phyloP scores from a whole-genome alignment of 1,284 basidiomycete species.

The Tilletia walkeri region DNA sequence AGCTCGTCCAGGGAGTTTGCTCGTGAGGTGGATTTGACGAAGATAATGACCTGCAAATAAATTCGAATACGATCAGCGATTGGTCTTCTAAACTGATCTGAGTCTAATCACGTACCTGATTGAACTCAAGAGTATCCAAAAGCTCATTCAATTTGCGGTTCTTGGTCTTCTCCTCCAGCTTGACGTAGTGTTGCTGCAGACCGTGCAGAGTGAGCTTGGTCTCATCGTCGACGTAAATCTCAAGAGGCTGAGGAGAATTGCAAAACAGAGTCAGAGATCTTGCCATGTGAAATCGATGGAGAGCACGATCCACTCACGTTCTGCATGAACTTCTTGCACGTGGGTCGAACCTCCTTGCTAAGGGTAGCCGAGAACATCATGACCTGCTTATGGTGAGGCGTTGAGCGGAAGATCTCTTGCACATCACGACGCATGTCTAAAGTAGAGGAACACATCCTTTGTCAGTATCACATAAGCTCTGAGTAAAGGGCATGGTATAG shows the following conservation, averaged over 20 bases:
- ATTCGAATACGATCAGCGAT: not conserved
- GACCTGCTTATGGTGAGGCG: slow-evolving; percentile 99
- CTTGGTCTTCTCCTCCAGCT: slow-evolving; percentile 80
- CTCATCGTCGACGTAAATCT: slow-evolving; percentile 99
- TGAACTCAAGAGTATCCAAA: slow-evolving; percentile 95
- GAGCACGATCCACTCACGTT: slow-evolving; percentile 66
- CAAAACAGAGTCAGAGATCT: not conserved
- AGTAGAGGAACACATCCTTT: slow-evolving; percentile 28
- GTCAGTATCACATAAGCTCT: too few relatives aligned
- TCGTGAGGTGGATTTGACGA: slow-evolving; percentile 95
- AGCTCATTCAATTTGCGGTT: slow-evolving; percentile 97
- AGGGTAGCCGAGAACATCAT: slow-evolving; percentile 99
- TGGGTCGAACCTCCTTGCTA: slow-evolving; percentile 91
- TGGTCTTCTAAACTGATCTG: too few relatives aligned
- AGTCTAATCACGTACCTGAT: slow-evolving; percentile 68
- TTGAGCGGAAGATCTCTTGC: slow-evolving; percentile 98
- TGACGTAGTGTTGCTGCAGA: slow-evolving; percentile 94
- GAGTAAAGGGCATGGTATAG: too few relatives aligned
- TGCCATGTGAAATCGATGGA: too few relatives aligned
- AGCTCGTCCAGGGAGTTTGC: slow-evolving; percentile 96
- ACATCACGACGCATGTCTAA: slow-evolving; percentile 99
- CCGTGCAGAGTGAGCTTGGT: slow-evolving; percentile 98
- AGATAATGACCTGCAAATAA: slow-evolving; percentile 82
- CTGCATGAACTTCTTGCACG: slow-evolving; percentile 99
- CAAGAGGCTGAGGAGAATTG: slow-evolving; percentile 71